Percentiles rank a stretch among this genome's conserved stretches.
phyloP scores from a whole-genome alignment of 345 rosid species.

The Populus euphratica region DNA sequence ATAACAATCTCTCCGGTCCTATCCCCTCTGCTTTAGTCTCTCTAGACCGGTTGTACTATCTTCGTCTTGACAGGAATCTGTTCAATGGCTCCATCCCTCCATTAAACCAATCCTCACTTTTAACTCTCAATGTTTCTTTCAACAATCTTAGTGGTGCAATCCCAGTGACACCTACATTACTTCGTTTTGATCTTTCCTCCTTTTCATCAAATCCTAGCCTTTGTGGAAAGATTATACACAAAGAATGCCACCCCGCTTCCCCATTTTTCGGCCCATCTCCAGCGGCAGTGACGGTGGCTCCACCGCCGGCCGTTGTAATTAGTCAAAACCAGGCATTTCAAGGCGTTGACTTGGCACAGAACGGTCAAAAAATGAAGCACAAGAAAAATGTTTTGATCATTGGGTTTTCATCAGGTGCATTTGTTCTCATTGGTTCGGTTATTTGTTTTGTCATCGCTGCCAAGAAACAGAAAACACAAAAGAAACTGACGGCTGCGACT shows the following conservation, averaged over 20 bases:
- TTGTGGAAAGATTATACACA: conserved; percentile 85
- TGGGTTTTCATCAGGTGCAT: conserved; percentile 50
- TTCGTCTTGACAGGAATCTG: conserved; percentile 59
- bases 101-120: conserved; percentile 71
- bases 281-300: conserved; percentile 29
- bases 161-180: conserved; percentile 56
- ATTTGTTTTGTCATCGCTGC: conserved; percentile 48
- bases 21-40: conserved; percentile 43
- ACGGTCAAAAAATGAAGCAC: conserved; percentile 30
- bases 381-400: conserved; percentile 41
- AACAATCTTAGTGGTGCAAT: conserved; percentile 69
- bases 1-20: conserved; percentile 58
- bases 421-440: conserved; percentile 48
- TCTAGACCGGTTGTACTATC: conserved; percentile 46
- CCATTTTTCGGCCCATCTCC: conserved; percentile 58
- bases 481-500: conserved; percentile 22
- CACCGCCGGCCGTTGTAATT: conserved; percentile 40
- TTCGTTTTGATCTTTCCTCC: conserved; percentile 55
- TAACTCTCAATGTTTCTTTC: conserved; percentile 57
- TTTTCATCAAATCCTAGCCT: conserved; percentile 65
- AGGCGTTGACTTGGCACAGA: conserved; percentile 38
- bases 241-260: conserved; percentile 57
- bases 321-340: conserved; percentile 51
- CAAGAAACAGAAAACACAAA: conserved; percentile 41
- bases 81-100: conserved; percentile 67